Conservation (phyloP, 768 basidiomycete genomes). For the Pleurotus cornucopiae region DNA sequence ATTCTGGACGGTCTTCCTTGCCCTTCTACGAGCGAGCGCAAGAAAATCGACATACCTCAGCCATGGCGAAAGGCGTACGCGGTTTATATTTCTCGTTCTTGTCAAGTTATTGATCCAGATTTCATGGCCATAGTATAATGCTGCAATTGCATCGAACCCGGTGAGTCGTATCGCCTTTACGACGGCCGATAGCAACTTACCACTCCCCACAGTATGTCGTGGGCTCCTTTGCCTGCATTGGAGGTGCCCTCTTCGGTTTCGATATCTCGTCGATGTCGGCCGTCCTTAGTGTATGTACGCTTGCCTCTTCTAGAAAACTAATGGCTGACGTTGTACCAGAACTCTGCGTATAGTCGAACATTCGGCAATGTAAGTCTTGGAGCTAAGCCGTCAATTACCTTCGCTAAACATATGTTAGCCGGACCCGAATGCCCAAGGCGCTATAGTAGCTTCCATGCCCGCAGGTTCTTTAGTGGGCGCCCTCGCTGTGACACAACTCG, state of each 20-base stretch:
- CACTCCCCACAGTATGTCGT: slow-evolving; percentile 54
- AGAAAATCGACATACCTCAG: background rate
- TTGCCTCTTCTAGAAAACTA: background rate
- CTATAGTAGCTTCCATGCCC: slow-evolving; percentile 77
- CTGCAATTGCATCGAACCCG: slow-evolving; percentile 56
- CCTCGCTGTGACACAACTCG: slow-evolving; percentile 56
- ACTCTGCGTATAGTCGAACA: slow-evolving; percentile 29
- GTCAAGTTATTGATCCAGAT: background rate
- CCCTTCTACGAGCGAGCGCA: background rate
- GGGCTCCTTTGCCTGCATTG: slow-evolving; percentile 79
- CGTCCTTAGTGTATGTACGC: slow-evolving; percentile 47
- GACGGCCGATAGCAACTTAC: background rate
- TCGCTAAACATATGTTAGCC: slow-evolving; percentile 29
- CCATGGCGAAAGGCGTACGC: slow-evolving; percentile 5
- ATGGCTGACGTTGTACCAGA: slow-evolving; percentile 20
- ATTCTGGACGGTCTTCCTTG: background rate
- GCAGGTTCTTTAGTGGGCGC: slow-evolving; percentile 69
- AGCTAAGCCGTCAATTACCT: background rate
- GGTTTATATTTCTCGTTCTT: background rate
- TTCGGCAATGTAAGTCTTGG: slow-evolving; percentile 29
- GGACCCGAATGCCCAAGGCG: slow-evolving; percentile 55
- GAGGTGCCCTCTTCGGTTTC: slow-evolving; percentile 74
- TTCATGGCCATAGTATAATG: slow-evolving; percentile 37
- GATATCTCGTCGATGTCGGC: slow-evolving; percentile 85
- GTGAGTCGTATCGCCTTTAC: slow-evolving; percentile 20